Base-by-base conservation (phyloP, 164 flowering plant species). In the Dillenia suffruticosa region DNA sequence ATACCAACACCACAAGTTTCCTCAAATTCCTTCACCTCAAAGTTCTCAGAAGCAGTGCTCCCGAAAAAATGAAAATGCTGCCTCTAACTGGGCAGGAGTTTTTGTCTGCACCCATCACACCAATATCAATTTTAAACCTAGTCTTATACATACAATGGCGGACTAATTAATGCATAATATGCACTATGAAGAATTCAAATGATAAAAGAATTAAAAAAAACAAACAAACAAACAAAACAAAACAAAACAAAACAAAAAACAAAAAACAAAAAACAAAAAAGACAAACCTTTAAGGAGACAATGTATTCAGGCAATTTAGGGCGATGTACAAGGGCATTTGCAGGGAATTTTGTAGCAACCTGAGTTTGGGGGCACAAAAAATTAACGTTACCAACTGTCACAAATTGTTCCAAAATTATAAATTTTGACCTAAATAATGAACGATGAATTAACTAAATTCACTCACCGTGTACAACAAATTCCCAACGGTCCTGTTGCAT, bases 1-100 rank as follows among this genome's bases (percentile, higher is more conserved):
- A 61, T 87, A 94, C 96, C 99, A 57, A 94, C 94, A 67, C 97
- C 99, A 73, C 96, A 91, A 43, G 96, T 88, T 64, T 81, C 84
- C 75, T 94, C 99, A 76, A 94, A 89, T 49, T 82, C 93, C 56
- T 74, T 70, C 59, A 74, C 14, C 17, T 72, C 57, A 65, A 86
- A 78, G 26, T 75, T 56, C 56, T 88, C 92, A 0, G 86, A 64
- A 58, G 81, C 93, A 56, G 69, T 73, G 24, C 44, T 68, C 9
- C 81, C 55, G 46, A 88, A 72, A 72, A 73, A 84, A 89, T 44
- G 77, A 59, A 49, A 88, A 67, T 5, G 99, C 96, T 32, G 94
- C 93, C 46, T 94, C 99, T 63, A 94, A 72, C 71, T 91, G 97
- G 12, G 90, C 89, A n/a, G 92, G 74, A n/a, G 86, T 77, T 70